Conservation (phyloP, 2,329 filamentous ascomycete genomes). For the Trichoderma semiorbis region DNA sequence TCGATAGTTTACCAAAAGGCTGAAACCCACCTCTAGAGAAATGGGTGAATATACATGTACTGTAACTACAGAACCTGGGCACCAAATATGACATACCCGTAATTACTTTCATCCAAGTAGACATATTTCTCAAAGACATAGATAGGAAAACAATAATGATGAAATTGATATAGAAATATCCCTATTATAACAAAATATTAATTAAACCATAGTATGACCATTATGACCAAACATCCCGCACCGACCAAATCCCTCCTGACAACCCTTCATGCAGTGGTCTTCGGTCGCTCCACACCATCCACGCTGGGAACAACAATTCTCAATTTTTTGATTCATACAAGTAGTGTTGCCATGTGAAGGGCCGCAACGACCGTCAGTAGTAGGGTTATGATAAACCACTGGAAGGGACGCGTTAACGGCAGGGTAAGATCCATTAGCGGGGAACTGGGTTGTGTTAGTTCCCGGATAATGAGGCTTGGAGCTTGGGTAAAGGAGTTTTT, state of each 20-base stretch:
- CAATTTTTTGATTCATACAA: conserved; percentile 25
- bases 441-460: neutral
- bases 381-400: neutral
- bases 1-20: too few species aligned
- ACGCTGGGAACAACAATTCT: conserved; percentile 29
- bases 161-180: neutral
- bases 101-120: neutral
- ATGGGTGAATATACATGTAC: too few species aligned
- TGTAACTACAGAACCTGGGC: too few species aligned
- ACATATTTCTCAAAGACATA: neutral
- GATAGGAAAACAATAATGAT: neutral
- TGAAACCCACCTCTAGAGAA: too few species aligned
- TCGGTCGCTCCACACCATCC: conserved; percentile 38
- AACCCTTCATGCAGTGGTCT: conserved; percentile 39
- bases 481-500: neutral
- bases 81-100: neutral
- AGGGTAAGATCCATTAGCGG: neutral
- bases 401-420: neutral
- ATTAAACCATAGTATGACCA: too few species aligned
- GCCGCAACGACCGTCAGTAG: conserved; percentile 29
- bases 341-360: conserved; percentile 23
- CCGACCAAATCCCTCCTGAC: conserved; percentile 33
- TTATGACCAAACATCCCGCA: conserved; percentile 19
- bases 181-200: neutral
- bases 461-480: neutral